phyloP scores from a whole-genome alignment of 495 filamentous ascomycete genomes.

The Cladorrhinum samala region DNA sequence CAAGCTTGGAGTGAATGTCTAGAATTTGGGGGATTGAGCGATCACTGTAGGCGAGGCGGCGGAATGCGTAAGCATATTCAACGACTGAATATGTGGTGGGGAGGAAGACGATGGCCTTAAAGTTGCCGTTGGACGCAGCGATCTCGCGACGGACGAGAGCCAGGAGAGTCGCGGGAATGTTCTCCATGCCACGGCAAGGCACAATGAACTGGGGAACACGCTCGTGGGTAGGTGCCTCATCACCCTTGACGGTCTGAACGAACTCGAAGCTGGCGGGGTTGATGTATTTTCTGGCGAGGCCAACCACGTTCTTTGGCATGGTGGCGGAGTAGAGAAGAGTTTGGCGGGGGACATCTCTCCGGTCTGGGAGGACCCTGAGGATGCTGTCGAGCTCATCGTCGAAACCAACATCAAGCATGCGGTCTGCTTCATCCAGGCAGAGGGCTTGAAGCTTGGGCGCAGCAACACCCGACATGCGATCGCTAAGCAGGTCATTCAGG shows the following conservation, averaged over 20 bases:
- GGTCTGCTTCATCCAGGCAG: slow-evolving; percentile 91
- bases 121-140: slow-evolving; percentile 25
- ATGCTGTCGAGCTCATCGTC: slow-evolving; percentile 69
- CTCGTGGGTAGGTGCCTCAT: slow-evolving; percentile 80
- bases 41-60: slow-evolving; percentile 35
- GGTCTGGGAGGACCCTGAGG: slow-evolving; percentile 56
- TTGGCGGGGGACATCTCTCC: slow-evolving; percentile 58
- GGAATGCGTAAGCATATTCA: slow-evolving; percentile 57
- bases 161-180: slow-evolving; percentile 65
- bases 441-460: slow-evolving; percentile 71
- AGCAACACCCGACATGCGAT: slow-evolving; percentile 55
- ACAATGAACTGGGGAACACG: slow-evolving; percentile 73
- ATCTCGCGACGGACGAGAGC: slow-evolving; percentile 63
- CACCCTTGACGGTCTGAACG: slow-evolving; percentile 70
- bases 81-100: slow-evolving; percentile 67
- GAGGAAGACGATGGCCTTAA: slow-evolving; percentile 71
- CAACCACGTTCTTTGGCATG: slow-evolving; percentile 74
- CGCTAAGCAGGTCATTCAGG: slow-evolving; percentile 75
- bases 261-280: slow-evolving; percentile 62
- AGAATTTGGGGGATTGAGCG: slow-evolving; percentile 38
- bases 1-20: slow-evolving; percentile 74
- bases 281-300: slow-evolving; percentile 57
- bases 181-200: slow-evolving; percentile 60
- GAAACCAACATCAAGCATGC: slow-evolving; percentile 87
- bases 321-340: slow-evolving; percentile 94